Percentiles rank a stretch among this genome's conserved stretches.
Evolutionary conservation across 441 rosid genomes (phyloP).

Genomic region (Populus trichocarpa): DNA sequence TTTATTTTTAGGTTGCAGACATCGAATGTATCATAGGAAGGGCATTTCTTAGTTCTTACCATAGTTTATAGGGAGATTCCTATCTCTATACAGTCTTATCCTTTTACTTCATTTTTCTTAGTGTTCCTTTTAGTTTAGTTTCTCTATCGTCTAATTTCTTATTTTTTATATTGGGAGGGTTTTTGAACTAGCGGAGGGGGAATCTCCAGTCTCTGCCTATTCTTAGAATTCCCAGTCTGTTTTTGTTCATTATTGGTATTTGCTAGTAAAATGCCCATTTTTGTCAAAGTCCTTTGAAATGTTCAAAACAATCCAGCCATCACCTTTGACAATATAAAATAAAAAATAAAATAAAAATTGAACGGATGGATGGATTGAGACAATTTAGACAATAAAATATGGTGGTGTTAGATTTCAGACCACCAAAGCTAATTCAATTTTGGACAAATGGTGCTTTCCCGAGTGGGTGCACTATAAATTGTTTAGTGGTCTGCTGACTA

Average conservation of each 20-base stretch:
- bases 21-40: constrained; percentile 4
- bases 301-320: constrained; percentile 1
- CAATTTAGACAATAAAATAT: not conserved
- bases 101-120: not conserved
- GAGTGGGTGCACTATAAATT: not conserved
- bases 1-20: not conserved
- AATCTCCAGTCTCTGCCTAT: not conserved
- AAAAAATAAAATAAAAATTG: not conserved
- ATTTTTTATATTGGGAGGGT: not conserved
- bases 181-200: not conserved
- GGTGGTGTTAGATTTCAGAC: not conserved
- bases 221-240: too few relatives aligned
- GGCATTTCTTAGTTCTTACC: not conserved
- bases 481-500: not conserved
- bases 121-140: not conserved
- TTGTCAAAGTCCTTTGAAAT: not conserved
- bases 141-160: too few relatives aligned
- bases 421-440: not conserved
- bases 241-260: not conserved
- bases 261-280: not conserved
- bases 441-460: not conserved
- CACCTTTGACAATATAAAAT: not conserved
- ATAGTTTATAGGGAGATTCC: constrained; percentile 11
- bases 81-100: not conserved
- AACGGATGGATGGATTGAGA: too few relatives aligned